Percentiles rank a stretch among this genome's conserved stretches.
phyloP scores from a whole-genome alignment of 208 protist species.

The Wallacemonas sp. region DNA sequence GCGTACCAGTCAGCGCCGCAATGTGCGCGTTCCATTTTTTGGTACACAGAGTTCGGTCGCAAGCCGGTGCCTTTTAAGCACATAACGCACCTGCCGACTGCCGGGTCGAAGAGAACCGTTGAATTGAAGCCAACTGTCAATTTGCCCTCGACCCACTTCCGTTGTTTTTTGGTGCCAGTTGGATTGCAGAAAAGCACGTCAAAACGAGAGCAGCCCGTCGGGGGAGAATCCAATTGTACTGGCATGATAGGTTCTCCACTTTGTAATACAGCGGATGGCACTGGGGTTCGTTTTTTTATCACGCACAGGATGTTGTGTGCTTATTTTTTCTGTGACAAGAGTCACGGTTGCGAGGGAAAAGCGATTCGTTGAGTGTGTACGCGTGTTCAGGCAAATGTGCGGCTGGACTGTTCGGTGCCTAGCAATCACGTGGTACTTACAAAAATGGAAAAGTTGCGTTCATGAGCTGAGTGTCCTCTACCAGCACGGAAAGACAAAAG shows the following conservation, averaged over 20 bases:
- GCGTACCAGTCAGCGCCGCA: constrained; percentile 46
- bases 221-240: not conserved
- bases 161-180: constrained; percentile 39
- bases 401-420: too few species aligned
- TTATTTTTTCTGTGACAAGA: too few species aligned
- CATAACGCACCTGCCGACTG: constrained; percentile 25
- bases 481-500: too few species aligned
- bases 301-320: too few species aligned
- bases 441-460: too few species aligned
- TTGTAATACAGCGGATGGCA: too few species aligned
- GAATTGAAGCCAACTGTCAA: constrained; percentile 47
- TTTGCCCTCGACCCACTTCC: constrained; percentile 37
- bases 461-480: too few species aligned
- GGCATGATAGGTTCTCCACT: not conserved
- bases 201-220: constrained; percentile 45
- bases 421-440: too few species aligned
- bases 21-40: constrained; percentile 46
- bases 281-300: too few species aligned
- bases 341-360: too few species aligned
- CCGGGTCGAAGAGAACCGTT: constrained; percentile 41
- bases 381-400: too few species aligned
- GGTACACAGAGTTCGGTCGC: constrained; percentile 41
- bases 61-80: constrained; percentile 37
- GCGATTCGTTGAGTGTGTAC: too few species aligned
- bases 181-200: constrained; percentile 38